phyloP scores from a whole-genome alignment of 768 basidiomycete genomes.

The Daedaleopsis nitida region DNA sequence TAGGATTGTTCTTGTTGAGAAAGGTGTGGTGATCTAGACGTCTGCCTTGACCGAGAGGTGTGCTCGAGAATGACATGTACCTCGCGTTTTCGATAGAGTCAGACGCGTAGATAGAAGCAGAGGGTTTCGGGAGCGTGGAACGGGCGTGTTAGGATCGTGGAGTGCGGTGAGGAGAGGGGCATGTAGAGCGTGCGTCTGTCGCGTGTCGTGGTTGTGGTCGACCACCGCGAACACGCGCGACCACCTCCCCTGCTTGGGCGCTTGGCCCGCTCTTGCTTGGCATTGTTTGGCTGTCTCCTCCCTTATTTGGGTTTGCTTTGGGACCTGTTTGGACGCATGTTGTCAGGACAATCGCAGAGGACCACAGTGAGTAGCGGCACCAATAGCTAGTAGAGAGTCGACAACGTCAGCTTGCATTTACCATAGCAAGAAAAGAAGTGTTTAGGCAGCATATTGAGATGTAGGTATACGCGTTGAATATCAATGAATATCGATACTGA shows the following conservation, averaged over 20 bases:
- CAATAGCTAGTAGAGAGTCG: no score
- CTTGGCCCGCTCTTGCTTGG: conserved; percentile 5
- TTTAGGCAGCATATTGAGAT: no score
- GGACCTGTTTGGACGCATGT: not conserved
- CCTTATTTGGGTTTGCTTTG: conserved; percentile 9
- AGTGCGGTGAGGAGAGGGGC: conserved; percentile 7
- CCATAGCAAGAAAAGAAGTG: not conserved
- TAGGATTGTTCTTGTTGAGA: conserved; percentile 56
- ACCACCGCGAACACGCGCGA: conserved; percentile 10
- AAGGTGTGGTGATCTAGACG: conserved; percentile 82
- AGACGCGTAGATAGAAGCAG: conserved; percentile 5
- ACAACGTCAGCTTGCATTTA: not conserved
- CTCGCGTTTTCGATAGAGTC: conserved; percentile 15
- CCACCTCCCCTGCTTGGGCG: conserved; percentile 3
- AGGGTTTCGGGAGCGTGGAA: not conserved
- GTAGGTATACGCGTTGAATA: no score
- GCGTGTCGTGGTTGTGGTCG: conserved; percentile 23
- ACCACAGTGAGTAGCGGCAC: no score
- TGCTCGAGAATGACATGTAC: conserved; percentile 86
- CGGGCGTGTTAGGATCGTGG: conserved; percentile 6
- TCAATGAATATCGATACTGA: no score
- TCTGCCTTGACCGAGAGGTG: conserved; percentile 83
- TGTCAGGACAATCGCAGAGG: not conserved
- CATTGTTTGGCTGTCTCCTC: conserved; percentile 12
- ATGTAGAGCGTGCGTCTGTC: conserved; percentile 21